Evolutionary conservation across 192 early-diverging fungal genomes (phyloP), one percentile per base, ranked within the genome.

Genomic region (Rhizophagus sp.): DNA sequence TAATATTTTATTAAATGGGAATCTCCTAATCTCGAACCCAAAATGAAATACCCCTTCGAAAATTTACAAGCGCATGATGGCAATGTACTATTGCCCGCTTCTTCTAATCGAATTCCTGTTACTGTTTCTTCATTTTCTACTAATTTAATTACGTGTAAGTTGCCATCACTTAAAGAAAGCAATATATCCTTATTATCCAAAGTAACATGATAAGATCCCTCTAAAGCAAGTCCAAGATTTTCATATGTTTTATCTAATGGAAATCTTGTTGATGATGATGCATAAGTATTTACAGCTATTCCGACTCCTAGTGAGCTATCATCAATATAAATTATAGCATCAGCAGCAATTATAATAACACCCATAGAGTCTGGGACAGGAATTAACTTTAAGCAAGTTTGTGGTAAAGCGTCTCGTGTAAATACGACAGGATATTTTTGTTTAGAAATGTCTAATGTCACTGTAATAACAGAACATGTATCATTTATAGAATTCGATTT

Each of bases 371-470:
- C 88, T 0, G 96, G 96, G 41, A 97, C 88, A 0, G 95, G 85
- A 36, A 92, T 82, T 64, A 98, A 76, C 12, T 83, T 82, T 65
- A 88, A 88, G 72, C 92, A 88, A 82, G 97, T 96, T 81, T 94
- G 95, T 4, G 98, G 98, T 62, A 99, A 87, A 17, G 91, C 78
- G 34, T 91, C 86, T 19, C 92, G 88, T 2, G 90, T 84, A 82
- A 93, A 96, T 34, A 99, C 90, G 44, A 97, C 88, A n/a, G 97
- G 94, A 73, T 94, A 94, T 2, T 85, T 83, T 69, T 89, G 90
- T 69, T 93, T 91, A 4, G 87, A 85, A 39, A 96, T 80, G 79
- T 97, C 93, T 17, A 99, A 86, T 34, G 98, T 98, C 17, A 99
- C 88, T 8, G 97, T 95, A 2, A 93, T 85, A 30, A 97, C 85